A percentile compares a stretch with the other conserved stretches of the same genome.
These are phyloP conservation scores for Rhizopus arrhizus DNA, from an alignment of 371 early-diverging fungal genomes.

Conservation along the genomic window DNA sequence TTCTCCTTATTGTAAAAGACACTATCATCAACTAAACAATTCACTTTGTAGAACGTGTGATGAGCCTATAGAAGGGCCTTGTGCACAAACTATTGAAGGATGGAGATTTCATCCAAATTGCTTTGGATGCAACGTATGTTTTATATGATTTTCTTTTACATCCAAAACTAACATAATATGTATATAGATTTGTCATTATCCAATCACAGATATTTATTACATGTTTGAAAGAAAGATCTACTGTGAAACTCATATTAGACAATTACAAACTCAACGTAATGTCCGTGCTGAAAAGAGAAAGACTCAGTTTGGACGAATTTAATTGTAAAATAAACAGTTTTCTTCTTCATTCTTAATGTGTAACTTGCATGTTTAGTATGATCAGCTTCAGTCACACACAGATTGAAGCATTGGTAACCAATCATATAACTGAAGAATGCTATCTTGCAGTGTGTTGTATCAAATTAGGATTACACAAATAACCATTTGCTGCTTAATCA, in stretches of 20 bases:
- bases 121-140: conserved; percentile 45
- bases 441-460: no score
- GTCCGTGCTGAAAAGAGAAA: conserved; percentile 70
- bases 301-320: conserved; percentile 60
- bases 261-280: conserved; percentile 65
- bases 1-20: conserved; percentile 80
- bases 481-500: no score
- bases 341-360: no score
- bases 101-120: conserved; percentile 55
- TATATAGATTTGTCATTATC: conserved; percentile 56
- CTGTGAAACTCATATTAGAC: conserved; percentile 78
- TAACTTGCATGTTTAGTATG: no score
- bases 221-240: conserved; percentile 73
- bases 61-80: conserved; percentile 84
- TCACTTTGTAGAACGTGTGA: conserved; percentile 79
- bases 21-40: conserved; percentile 82
- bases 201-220: conserved; percentile 82
- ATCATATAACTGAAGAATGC: no score
- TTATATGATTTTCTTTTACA: background rate
- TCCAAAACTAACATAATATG: conserved; percentile 57
- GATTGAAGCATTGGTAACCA: no score
- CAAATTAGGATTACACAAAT: no score
- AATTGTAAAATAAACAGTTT: conserved; percentile 5
- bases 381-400: no score
- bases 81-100: conserved; percentile 78